Base-by-base conservation (phyloP, 2,329 filamentous ascomycete species). In the Colletotrichum sp. region DNA sequence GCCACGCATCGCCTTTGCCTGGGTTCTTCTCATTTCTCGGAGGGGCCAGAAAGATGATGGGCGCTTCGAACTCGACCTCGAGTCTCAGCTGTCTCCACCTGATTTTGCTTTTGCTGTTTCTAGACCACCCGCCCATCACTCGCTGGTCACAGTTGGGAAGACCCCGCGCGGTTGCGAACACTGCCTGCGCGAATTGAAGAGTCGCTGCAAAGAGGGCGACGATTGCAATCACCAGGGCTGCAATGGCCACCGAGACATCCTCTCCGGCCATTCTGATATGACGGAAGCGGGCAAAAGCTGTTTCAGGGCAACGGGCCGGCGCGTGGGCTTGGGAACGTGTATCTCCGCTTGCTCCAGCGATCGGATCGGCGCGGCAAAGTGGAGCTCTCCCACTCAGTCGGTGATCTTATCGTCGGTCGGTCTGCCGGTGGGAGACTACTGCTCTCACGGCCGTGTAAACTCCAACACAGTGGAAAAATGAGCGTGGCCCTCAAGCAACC, bases 81-180 rank as follows among this genome's bases (percentile, higher is more conserved):
- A 74, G 59, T 3, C 75, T 24, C 12, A 77, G 34, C 15, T 77
- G 63, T 5, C 7, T 13, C n/a, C 28, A 24, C 7, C 55, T 77
- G 18, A 30, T 28, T 15, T 21, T 66, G 15, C 28, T 60, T 9
- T 62, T 59, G 5, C 71, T 62, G 5, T 39, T 30, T 5, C 16
- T 34, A 3, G 75, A 52, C 75, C 75, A 77, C 16, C 21, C 24
- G 24, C 71, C 71, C 49, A 77, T 77, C 5, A 77, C 71, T 15
- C 30, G 21, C 5, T 63, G n/a, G 5, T 57, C 52, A 62, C 75
- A 77, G 44, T 65, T 73, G 4, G 75, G 62, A n/a, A 71, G 65
- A 0, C 66, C 75, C 12, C 44, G 30, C 3, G 72, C 66, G 4
- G 72, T 63, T 6, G 71, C 71, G 13, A 68, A 75, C 15, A 70